A percentile compares a stretch with the other conserved stretches of the same genome.
These are phyloP conservation scores for Toxicodendron radicans DNA, from an alignment of 345 rosid genomes.

Conservation along the genomic window DNA sequence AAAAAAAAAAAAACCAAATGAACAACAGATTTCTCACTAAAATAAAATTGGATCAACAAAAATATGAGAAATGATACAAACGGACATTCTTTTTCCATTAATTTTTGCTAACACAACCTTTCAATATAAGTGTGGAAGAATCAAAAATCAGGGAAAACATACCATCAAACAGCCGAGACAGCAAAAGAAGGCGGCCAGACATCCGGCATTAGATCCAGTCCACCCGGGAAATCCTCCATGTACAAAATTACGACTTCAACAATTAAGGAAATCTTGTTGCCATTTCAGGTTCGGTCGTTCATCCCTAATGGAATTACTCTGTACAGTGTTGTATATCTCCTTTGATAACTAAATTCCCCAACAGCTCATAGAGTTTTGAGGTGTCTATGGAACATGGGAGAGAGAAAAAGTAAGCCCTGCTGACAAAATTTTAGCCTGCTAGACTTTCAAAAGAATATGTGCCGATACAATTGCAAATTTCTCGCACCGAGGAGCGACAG, in stretches of 20 bases:
- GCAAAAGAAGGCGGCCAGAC: slow-evolving; percentile 8
- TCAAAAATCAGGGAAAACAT: slow-evolving; percentile 12
- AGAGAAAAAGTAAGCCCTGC: slow-evolving; percentile 11
- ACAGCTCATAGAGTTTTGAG: slow-evolving; percentile 16
- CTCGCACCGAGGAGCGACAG: slow-evolving; percentile 27
- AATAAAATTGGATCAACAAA: slow-evolving; percentile 5
- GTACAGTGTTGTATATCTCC: slow-evolving; percentile 37
- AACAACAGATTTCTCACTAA: slow-evolving; percentile 12
- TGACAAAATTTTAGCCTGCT: slow-evolving; percentile 32
- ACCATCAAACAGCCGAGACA: slow-evolving; percentile 12
- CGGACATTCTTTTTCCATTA: not conserved
- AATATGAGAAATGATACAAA: slow-evolving; percentile 19
- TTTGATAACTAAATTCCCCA: slow-evolving; percentile 24
- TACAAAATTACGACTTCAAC: slow-evolving; percentile 12
- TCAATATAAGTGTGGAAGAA: slow-evolving; percentile 5
- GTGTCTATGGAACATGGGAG: slow-evolving; percentile 17
- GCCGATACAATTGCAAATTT: slow-evolving; percentile 39
- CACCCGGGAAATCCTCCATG: not conserved
- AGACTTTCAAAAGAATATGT: slow-evolving; percentile 15
- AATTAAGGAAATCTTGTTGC: not conserved
- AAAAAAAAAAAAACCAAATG: not conserved
- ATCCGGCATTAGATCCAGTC: not conserved
- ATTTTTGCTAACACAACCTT: not conserved
- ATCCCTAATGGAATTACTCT: slow-evolving; percentile 32
- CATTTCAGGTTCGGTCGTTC: slow-evolving; percentile 12